Evolutionary conservation across 2,329 filamentous ascomycete genomes (phyloP).

Genomic region (Colletotrichum limetticola): DNA sequence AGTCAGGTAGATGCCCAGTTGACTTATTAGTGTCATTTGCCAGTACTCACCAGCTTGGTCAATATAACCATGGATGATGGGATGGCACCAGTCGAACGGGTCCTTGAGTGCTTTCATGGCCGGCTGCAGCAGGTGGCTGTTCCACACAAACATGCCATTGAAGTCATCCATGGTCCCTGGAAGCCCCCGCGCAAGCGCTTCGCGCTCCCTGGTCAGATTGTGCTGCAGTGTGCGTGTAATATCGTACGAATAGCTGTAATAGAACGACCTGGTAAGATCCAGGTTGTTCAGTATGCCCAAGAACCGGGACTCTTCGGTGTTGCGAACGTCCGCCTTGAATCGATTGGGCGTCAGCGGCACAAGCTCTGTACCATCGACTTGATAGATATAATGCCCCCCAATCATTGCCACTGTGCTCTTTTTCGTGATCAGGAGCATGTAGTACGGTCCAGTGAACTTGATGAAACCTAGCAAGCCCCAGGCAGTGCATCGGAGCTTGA

Average conservation of each 20-base stretch:
- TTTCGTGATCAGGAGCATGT: constrained; percentile 97
- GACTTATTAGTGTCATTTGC: too few relatives aligned
- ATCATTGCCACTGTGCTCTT: constrained; percentile 96
- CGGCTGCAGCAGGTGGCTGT: constrained; percentile 86
- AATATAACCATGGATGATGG: constrained; percentile 95
- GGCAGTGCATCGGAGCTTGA: constrained; percentile 88
- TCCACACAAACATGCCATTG: constrained; percentile 99
- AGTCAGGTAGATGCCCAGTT: neutral
- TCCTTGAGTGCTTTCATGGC: constrained; percentile 77
- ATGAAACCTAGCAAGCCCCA: constrained; percentile 98
- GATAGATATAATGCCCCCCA: constrained; percentile 95
- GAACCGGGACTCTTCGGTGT: constrained; percentile 90
- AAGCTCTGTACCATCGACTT: constrained; percentile 92
- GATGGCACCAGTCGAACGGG: constrained; percentile 94
- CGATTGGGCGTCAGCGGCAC: constrained; percentile 84
- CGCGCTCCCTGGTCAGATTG: constrained; percentile 86
- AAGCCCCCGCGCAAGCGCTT: constrained; percentile 73
- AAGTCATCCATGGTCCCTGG: constrained; percentile 67
- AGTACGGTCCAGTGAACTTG: constrained; percentile 93
- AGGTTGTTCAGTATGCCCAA: constrained; percentile 90
- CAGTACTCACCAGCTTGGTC: constrained; percentile 76
- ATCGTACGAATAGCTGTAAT: constrained; percentile 98
- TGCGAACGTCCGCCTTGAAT: constrained; percentile 79
- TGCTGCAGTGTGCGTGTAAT: constrained; percentile 92
- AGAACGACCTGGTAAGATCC: constrained; percentile 91